Percentiles rank a stretch among this genome's conserved stretches.
phyloP scores from a whole-genome alignment of 306 rosid genomes.

The Fragaria iinumae region DNA sequence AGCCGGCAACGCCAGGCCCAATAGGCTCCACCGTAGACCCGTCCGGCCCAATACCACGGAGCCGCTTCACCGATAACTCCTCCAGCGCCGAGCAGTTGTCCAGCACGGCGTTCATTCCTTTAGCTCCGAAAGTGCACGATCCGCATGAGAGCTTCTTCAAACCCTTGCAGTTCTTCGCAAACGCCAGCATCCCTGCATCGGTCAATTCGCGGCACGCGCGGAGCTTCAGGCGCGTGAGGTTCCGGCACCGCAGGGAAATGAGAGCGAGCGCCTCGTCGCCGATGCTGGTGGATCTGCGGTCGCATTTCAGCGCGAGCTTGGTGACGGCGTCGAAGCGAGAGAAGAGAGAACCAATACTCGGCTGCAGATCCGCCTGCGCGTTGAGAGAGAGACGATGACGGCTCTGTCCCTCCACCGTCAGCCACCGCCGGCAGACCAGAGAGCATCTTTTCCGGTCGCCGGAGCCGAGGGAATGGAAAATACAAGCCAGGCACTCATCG shows the following conservation, averaged over 20 bases:
- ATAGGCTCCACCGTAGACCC: slow-evolving; percentile 60
- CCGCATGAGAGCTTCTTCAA: slow-evolving; percentile 97
- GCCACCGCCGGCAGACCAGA: slow-evolving; percentile 89
- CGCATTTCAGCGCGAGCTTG: slow-evolving; percentile 85
- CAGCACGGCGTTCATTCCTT: slow-evolving; percentile 89
- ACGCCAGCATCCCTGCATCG: slow-evolving; percentile 70
- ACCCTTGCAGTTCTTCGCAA: slow-evolving; percentile 77
- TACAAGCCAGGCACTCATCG: slow-evolving; percentile 76
- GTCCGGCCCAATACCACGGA: slow-evolving; percentile 67
- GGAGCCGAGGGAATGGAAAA: slow-evolving; percentile 74
- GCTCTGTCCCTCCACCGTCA: slow-evolving; percentile 82
- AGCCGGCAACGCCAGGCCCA: slow-evolving; percentile 70
- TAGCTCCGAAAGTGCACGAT: slow-evolving; percentile 85
- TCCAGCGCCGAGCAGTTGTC: slow-evolving; percentile 67
- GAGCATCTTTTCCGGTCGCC: slow-evolving; percentile 83
- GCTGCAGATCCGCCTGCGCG: slow-evolving; percentile 60
- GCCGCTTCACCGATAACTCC: slow-evolving; percentile 88
- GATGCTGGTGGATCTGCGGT: slow-evolving; percentile 78
- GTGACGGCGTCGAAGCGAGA: slow-evolving; percentile 87
- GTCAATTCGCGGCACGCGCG: slow-evolving; percentile 86
- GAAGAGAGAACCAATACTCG: slow-evolving; percentile 54
- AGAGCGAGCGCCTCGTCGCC: slow-evolving; percentile 65
- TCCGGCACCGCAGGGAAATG: slow-evolving; percentile 77
- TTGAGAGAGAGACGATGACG: slow-evolving; percentile 85
- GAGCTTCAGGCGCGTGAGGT: slow-evolving; percentile 89